These are phyloP conservation scores for Penicillium crystallinum DNA, from an alignment of 495 filamentous ascomycete species.

Conservation along the genomic window DNA sequence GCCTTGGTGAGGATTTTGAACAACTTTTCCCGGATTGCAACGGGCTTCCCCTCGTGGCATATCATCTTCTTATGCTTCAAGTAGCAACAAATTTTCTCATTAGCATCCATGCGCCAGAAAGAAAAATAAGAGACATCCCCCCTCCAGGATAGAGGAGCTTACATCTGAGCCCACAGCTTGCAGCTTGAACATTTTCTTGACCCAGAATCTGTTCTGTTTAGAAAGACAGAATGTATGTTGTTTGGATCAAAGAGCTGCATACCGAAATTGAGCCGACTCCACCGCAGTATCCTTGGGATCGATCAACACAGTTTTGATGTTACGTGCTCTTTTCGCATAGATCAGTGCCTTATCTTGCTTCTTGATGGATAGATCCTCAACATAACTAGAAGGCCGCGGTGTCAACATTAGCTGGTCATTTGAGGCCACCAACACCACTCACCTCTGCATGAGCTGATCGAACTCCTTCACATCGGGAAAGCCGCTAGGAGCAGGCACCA, in stretches of 20 bases:
- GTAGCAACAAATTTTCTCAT: not conserved
- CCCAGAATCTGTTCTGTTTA: slow-evolving; percentile 48
- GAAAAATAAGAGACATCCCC: too few relatives aligned
- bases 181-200: slow-evolving; percentile 58
- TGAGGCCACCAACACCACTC: slow-evolving; percentile 6
- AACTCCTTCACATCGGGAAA: slow-evolving; percentile 52
- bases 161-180: slow-evolving; percentile 38
- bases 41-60: slow-evolving; percentile 55
- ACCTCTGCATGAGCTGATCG: slow-evolving; percentile 51
- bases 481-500: slow-evolving; percentile 42
- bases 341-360: slow-evolving; percentile 58
- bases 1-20: slow-evolving; percentile 54
- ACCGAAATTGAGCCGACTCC: slow-evolving; percentile 55
- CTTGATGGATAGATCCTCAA: slow-evolving; percentile 49
- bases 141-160: slow-evolving; percentile 7
- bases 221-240: not conserved
- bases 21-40: slow-evolving; percentile 54
- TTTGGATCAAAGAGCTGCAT: slow-evolving; percentile 8
- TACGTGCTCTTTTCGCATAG: slow-evolving; percentile 48
- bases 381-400: slow-evolving; percentile 30
- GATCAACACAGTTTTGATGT: slow-evolving; percentile 49
- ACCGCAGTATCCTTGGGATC: slow-evolving; percentile 55
- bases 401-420: not conserved
- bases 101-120: slow-evolving; percentile 2
- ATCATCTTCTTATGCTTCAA: slow-evolving; percentile 42